phyloP scores from a whole-genome alignment of 768 basidiomycete genomes.

The Mycena belliarum region DNA sequence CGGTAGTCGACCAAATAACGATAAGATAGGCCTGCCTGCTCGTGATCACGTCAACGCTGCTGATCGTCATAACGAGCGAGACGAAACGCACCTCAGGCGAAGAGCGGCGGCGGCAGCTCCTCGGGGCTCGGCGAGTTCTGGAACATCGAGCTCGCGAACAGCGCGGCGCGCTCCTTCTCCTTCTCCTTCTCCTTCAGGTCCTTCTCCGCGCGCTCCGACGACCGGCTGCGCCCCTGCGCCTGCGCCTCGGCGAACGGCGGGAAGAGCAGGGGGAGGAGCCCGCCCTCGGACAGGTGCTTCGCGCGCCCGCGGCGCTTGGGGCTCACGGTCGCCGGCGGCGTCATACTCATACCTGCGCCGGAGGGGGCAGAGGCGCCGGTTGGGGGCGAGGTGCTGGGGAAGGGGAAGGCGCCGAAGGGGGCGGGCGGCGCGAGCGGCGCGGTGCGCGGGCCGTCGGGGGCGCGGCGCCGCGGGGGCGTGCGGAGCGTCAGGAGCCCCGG shows the following conservation, averaged over 20 bases:
- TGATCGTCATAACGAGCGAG: too few relatives aligned
- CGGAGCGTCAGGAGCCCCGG: conserved; percentile 17
- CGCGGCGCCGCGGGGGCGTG: conserved; percentile 20
- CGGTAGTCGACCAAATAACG: not conserved
- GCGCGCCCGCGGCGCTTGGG: conserved; percentile 31
- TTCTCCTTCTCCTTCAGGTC: too few relatives aligned
- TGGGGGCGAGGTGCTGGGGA: conserved; percentile 20
- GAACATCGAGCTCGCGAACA: conserved; percentile 79
- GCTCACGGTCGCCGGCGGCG: too few relatives aligned
- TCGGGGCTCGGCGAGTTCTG: conserved; percentile 88
- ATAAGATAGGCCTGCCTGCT: too few relatives aligned
- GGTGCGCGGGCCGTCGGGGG: conserved; percentile 48
- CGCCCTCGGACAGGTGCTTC: conserved; percentile 62
- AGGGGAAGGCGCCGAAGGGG: conserved; percentile 41
- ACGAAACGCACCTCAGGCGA: conserved; percentile 39
- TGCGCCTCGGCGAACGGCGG: conserved; percentile 6
- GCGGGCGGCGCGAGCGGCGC: conserved; percentile 44
- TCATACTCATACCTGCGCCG: too few relatives aligned
- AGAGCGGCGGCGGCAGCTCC: conserved; percentile 70
- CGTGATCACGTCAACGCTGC: too few relatives aligned
- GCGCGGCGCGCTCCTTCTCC: conserved; percentile 26
- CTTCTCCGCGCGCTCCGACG: conserved; percentile 26
- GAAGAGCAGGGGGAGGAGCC: conserved; percentile 28
- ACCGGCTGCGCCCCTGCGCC: conserved; percentile 36
- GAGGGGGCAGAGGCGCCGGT: too few relatives aligned